Conservation (phyloP, 2,329 filamentous ascomycete genomes). For the Ophiostoma ulmi region DNA sequence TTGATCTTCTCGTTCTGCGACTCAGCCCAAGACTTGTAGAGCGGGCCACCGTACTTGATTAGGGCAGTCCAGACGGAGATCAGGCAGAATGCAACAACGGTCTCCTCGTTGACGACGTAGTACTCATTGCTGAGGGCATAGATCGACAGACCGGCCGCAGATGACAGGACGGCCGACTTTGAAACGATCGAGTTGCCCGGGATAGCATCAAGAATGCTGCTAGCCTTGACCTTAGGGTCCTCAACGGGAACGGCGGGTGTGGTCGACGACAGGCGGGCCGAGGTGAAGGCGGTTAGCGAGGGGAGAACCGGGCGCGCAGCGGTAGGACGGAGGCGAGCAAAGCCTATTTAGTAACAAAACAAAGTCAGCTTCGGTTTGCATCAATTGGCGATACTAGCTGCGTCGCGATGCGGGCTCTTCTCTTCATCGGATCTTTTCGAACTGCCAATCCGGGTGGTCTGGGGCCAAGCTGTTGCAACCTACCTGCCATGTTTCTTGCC, state of each 20-base stretch:
- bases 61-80: constrained; percentile 88
- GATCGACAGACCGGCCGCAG: constrained; percentile 80
- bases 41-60: constrained; percentile 88
- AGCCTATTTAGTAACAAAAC: constrained; percentile 17
- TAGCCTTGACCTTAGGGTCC: constrained; percentile 94
- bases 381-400: constrained; percentile 3
- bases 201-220: constrained; percentile 88
- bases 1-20: constrained; percentile 86
- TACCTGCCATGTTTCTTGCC: constrained; percentile 92
- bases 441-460: not conserved
- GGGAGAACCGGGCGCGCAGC: constrained; percentile 23
- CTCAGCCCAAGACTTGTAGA: constrained; percentile 90
- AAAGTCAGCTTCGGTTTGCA: not conserved
- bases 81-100: constrained; percentile 87
- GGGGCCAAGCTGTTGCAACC: constrained; percentile 34
- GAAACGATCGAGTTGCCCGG: constrained; percentile 88
- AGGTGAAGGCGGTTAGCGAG: constrained; percentile 53
- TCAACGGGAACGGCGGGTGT: constrained; percentile 61
- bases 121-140: constrained; percentile 99
- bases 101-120: constrained; percentile 99
- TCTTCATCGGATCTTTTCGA: constrained; percentile 11
- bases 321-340: constrained; percentile 27
- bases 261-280: constrained; percentile 62
- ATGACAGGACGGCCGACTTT: constrained; percentile 96
- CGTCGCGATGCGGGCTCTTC: not conserved